A percentile compares a stretch with the other conserved stretches of the same genome.
Evolutionary conservation across 768 basidiomycete species (phyloP).

Genomic region (Lactifluus subvellereus): DNA sequence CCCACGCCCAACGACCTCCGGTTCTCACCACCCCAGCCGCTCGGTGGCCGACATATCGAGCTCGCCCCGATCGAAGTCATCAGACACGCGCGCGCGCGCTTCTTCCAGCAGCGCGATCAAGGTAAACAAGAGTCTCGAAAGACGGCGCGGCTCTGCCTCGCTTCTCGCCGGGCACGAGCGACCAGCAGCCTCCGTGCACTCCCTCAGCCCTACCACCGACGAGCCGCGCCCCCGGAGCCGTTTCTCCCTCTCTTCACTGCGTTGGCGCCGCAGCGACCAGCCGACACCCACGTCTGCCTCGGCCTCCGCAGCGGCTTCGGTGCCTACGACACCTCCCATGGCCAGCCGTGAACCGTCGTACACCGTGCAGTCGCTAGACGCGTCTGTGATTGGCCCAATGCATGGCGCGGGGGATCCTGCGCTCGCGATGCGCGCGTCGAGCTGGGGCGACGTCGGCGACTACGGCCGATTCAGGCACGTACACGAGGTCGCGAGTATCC

Average conservation of each 20-base stretch:
- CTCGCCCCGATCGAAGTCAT: slow-evolving; percentile 20
- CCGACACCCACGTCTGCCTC: slow-evolving; percentile 4
- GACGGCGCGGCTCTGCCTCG: slow-evolving; percentile 20
- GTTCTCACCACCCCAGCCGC: slow-evolving; percentile 1
- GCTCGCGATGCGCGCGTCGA: slow-evolving; percentile 22
- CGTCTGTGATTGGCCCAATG: background rate
- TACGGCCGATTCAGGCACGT: slow-evolving; percentile 6
- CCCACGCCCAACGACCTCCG: background rate
- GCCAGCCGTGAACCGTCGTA: slow-evolving; percentile 9
- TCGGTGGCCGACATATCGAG: slow-evolving; percentile 8
- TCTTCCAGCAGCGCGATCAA: background rate
- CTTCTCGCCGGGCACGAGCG: slow-evolving; percentile 1
- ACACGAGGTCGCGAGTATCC: slow-evolving; percentile 18
- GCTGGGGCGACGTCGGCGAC: slow-evolving; percentile 26
- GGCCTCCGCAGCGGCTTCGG: background rate
- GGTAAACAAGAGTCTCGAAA: background rate
- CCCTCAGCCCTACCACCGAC: slow-evolving; percentile 14
- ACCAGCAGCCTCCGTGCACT: slow-evolving; percentile 8
- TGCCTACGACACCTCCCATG: slow-evolving; percentile 11
- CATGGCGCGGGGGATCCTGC: background rate
- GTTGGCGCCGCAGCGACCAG: slow-evolving; percentile 20
- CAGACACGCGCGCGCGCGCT: slow-evolving; percentile 11
- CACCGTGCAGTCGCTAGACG: background rate
- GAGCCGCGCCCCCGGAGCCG: slow-evolving; percentile 20
- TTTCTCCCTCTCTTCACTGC: slow-evolving; percentile 23